Percentiles rank a stretch among this genome's conserved stretches.
These are phyloP conservation scores for Phialophora macrospora DNA, from an alignment of 2,329 filamentous ascomycete species.

Conservation along the genomic window DNA sequence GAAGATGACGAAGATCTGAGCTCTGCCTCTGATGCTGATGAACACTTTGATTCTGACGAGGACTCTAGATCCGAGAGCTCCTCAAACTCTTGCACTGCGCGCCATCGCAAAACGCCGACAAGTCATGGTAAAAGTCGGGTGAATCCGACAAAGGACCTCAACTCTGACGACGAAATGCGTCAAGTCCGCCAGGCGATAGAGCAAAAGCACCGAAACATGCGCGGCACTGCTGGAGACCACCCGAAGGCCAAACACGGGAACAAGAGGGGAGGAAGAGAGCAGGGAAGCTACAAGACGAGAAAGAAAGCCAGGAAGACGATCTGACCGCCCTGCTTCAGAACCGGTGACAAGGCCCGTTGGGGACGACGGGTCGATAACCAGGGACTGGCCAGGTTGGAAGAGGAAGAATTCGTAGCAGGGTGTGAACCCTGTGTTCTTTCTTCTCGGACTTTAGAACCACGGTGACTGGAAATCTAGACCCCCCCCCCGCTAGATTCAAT, in stretches of 20 bases:
- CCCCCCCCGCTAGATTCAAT: neutral
- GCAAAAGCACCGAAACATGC: constrained; percentile 30
- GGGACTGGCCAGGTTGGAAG: neutral
- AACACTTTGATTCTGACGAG: constrained; percentile 15
- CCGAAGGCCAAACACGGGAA: neutral
- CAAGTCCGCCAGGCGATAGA: constrained; percentile 31
- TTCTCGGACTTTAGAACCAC: neutral
- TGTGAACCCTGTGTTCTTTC: neutral
- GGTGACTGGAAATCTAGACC: no score
- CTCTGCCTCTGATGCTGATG: constrained; percentile 18
- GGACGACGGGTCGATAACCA: neutral
- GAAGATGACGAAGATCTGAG: constrained; percentile 23
- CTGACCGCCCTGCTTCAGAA: neutral
- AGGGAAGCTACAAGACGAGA: constrained; percentile 7
- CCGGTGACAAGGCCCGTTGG: neutral
- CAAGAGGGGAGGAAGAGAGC: constrained; percentile 1
- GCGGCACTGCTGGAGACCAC: neutral
- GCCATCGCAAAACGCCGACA: neutral
- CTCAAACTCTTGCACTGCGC: neutral
- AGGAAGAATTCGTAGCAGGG: neutral
- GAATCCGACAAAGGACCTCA: constrained; percentile 4
- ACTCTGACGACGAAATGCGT: constrained; percentile 34
- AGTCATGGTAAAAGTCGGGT: neutral
- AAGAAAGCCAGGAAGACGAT: constrained; percentile 34
- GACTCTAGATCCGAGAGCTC: constrained; percentile 10